Base-by-base conservation (phyloP, 1,284 basidiomycete genomes). In the Papiliotrema terrestris region DNA sequence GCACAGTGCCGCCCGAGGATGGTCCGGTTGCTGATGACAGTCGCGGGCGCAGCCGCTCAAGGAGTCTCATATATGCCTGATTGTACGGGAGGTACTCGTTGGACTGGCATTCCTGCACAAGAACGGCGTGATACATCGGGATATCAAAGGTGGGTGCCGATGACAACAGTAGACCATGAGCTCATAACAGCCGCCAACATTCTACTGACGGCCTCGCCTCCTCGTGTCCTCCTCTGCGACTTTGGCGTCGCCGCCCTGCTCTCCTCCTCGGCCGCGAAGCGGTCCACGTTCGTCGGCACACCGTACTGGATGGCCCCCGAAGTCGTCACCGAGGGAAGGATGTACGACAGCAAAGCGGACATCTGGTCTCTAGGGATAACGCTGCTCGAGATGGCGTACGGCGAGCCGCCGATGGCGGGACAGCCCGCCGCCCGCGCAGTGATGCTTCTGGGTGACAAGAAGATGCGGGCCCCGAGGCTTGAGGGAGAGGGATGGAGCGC, bases 271-370 rank as follows among this genome's bases (percentile, higher is more conserved):
- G 86, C 87, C 6, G 89, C 89, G 72, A 98, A 97, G 74, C 84
- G 94, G 22, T 92, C 91, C 47, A 98, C 94, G 0, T 85, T 97
- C 62, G 91, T 94, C 58, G 95, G 95, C 1, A 98, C 95, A 0
- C 94, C 93, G 0, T 91, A 95, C 72, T 98, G 94, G 94, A 98
- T 98, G 95, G 94, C 94, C 0, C 94, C 94, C 0, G 95, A 98
- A 76, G 92, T 98, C 5, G 89, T 95, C 17, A 88, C 91, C 58
- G 85, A 87, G 39, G 85, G 88, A 2, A 85, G 89, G 35, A 82
- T 87, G 44, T 98, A 98, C 76, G 94, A 98, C 69, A 88, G 89
- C 50, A 95, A 94, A 74, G 95, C 94, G 3, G 95, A 98, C 68
- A 91, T 98, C 44, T 98, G 94, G 94, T 92, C 90, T 67, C 78